These are phyloP conservation scores for Chlorencoelia australis DNA, from an alignment of 2,329 filamentous ascomycete genomes.

Conservation along the genomic window DNA sequence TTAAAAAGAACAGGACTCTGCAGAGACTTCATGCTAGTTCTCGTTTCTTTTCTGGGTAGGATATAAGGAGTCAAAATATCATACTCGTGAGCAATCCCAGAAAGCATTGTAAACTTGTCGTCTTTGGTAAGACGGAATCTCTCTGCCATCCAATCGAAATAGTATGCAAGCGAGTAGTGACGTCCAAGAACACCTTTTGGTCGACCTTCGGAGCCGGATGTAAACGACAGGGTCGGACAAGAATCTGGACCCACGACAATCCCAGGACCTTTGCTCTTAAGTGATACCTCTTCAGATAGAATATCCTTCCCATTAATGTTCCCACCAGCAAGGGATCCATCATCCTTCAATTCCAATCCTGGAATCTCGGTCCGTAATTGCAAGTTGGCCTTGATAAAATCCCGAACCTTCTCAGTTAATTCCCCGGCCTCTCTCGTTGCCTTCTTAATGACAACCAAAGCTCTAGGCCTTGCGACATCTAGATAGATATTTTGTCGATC, in stretches of 20 bases:
- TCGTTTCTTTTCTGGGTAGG: too few species aligned
- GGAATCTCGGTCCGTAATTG: constrained; percentile 66
- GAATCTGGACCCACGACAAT: constrained; percentile 82
- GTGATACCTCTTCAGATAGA: constrained; percentile 43
- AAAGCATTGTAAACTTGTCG: constrained; percentile 72
- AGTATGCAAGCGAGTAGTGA: constrained; percentile 76
- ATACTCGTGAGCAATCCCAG: constrained; percentile 78
- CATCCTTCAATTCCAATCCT: constrained; percentile 58
- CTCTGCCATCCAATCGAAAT: constrained; percentile 90
- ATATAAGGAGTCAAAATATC: too few species aligned
- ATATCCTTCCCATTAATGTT: constrained; percentile 54
- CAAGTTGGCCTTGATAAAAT: constrained; percentile 65
- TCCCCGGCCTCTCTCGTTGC: constrained; percentile 59
- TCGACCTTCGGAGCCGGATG: constrained; percentile 63
- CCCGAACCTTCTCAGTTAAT: constrained; percentile 44
- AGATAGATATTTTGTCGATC: constrained; percentile 75
- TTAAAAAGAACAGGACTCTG: too few species aligned
- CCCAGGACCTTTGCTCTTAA: constrained; percentile 47
- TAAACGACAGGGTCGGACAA: constrained; percentile 65
- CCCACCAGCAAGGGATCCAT: constrained; percentile 65
- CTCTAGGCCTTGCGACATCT: constrained; percentile 65
- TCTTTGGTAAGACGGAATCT: constrained; percentile 64
- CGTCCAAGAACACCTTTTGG: constrained; percentile 83
- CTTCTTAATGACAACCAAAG: constrained; percentile 62
- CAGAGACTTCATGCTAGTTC: too few species aligned